phyloP scores from a whole-genome alignment of 805 yeast species.

The Candida bentonensis region DNA sequence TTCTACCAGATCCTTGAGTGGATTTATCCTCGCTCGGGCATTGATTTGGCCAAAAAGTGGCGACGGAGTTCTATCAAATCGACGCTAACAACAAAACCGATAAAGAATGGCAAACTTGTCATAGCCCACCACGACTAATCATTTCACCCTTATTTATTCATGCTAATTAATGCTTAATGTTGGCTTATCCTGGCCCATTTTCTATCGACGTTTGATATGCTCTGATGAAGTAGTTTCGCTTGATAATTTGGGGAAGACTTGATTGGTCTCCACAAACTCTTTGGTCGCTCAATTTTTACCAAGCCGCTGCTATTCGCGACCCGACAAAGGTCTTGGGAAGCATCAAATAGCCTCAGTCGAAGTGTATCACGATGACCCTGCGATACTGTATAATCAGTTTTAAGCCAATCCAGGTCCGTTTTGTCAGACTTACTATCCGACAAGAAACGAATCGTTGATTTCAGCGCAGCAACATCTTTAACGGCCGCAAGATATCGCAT shows the following conservation, averaged over 20 bases:
- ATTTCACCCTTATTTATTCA: not conserved
- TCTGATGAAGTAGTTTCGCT: not conserved
- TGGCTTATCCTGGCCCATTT: not conserved
- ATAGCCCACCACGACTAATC: not conserved
- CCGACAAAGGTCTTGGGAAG: not conserved
- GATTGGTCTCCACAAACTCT: not conserved
- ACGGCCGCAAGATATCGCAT: not conserved
- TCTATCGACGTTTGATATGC: not conserved
- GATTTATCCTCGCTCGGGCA: conserved; percentile 48
- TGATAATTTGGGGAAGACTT: not conserved
- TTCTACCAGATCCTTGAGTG: conserved; percentile 50
- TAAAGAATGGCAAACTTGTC: not conserved
- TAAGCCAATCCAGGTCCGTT: not conserved
- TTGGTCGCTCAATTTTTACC: not conserved
- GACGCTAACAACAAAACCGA: not conserved
- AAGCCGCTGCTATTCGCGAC: not conserved
- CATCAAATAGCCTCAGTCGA: not conserved
- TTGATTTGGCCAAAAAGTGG: conserved; percentile 78
- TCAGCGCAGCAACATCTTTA: not conserved
- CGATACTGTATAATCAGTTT: not conserved
- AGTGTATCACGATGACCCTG: not conserved
- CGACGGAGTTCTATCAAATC: conserved; percentile 19
- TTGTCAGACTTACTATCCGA: not conserved
- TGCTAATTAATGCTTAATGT: not conserved
- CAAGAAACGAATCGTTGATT: not conserved